phyloP scores from a whole-genome alignment of 257 asterid species.

The Solanum tacnaense region DNA sequence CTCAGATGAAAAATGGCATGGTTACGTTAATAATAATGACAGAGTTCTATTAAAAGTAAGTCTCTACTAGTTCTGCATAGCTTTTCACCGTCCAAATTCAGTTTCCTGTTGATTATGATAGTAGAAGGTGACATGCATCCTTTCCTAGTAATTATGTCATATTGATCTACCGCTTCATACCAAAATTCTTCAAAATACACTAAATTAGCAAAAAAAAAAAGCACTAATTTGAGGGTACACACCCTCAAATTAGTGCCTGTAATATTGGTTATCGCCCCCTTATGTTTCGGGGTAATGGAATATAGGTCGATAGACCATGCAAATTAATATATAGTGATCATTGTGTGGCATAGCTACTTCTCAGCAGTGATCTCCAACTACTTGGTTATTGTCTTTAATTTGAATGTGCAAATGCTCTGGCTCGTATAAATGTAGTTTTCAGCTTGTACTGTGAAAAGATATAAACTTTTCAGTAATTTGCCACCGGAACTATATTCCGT shows the following conservation, averaged over 20 bases:
- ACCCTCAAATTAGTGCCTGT: background rate
- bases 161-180: background rate
- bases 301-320: background rate
- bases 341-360: background rate
- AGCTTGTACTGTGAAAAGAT: background rate
- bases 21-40: constrained; percentile 65
- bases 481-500: background rate
- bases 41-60: constrained; percentile 86
- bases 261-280: background rate
- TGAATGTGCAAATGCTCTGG: background rate
- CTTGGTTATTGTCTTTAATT: background rate
- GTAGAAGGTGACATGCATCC: background rate
- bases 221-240: background rate
- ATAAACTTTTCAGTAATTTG: background rate
- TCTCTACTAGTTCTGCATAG: background rate
- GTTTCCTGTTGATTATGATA: background rate
- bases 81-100: background rate
- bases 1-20: constrained; percentile 80
- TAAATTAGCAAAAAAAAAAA: background rate
- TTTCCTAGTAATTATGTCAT: background rate
- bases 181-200: background rate
- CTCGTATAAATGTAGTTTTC: background rate
- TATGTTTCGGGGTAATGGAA: background rate
- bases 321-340: background rate
- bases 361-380: background rate